phyloP scores from a whole-genome alignment of 257 asterid genomes.

The Coffea canephora region DNA sequence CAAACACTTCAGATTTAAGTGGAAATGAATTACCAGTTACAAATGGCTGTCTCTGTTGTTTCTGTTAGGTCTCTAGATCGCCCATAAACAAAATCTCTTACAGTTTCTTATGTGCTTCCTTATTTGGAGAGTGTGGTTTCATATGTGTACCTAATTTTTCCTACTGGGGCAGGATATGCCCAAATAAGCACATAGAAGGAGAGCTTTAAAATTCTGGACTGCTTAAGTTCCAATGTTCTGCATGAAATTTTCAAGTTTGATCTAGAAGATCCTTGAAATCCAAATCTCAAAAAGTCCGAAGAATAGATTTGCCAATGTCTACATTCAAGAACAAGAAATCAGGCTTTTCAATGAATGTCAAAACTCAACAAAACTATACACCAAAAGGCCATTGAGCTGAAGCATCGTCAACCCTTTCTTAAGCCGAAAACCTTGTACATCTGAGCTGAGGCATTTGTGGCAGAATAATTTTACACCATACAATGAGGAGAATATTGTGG shows the following conservation, averaged over 20 bases:
- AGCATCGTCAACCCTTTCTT: neutral
- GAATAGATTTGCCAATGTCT: neutral
- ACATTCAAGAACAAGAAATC: neutral
- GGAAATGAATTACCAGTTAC: neutral
- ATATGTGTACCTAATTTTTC: neutral
- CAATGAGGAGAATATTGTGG: neutral
- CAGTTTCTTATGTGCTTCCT: neutral
- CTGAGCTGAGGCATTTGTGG: neutral
- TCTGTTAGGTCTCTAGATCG: neutral
- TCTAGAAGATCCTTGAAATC: neutral
- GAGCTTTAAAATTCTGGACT: neutral
- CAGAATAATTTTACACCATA: neutral
- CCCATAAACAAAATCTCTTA: neutral
- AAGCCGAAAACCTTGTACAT: neutral
- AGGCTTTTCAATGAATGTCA: neutral
- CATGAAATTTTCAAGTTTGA: neutral
- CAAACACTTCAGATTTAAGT: neutral
- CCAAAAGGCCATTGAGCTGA: neutral
- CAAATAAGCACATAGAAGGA: neutral
- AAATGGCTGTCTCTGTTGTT: neutral
- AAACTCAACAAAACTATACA: neutral
- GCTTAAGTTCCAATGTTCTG: neutral
- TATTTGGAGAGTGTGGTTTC: neutral
- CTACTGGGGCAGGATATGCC: neutral
- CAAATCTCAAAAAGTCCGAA: neutral